A percentile compares a stretch with the other conserved stretches of the same genome.
These are phyloP conservation scores for Conringia planisiliqua DNA, from an alignment of 345 rosid genomes.

Conservation along the genomic window DNA sequence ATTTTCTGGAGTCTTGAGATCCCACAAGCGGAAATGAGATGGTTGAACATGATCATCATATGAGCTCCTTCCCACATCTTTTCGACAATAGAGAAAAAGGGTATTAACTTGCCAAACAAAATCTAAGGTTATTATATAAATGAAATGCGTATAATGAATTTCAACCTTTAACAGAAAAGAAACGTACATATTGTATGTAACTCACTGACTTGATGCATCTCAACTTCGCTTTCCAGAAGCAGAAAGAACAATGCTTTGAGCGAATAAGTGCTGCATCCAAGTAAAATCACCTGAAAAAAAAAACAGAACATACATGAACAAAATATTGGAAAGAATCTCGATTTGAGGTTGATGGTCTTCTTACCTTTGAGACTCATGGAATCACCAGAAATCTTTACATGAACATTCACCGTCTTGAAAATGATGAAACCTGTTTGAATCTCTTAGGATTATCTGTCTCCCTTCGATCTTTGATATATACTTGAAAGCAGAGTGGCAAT, in stretches of 20 bases:
- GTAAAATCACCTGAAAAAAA: not conserved
- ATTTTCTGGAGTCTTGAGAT: conserved; percentile 32
- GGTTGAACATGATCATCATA: conserved; percentile 70
- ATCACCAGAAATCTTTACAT: conserved; percentile 81
- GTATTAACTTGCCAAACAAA: not conserved
- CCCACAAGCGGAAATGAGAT: conserved; percentile 70
- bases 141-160: not conserved
- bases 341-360: conserved; percentile 4
- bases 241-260: not conserved
- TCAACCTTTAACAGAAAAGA: not conserved
- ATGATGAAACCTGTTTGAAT: conserved; percentile 91
- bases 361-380: conserved; percentile 7
- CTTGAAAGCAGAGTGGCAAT: conserved; percentile 80
- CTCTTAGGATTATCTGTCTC: conserved; percentile 64
- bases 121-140: not conserved
- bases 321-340: not conserved
- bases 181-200: not conserved
- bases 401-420: conserved; percentile 73
- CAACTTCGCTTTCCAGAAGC: not conserved
- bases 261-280: not conserved
- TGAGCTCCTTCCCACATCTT: not conserved
- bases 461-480: conserved; percentile 67
- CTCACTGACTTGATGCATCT: not conserved
- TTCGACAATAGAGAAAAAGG: not conserved
- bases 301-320: not conserved